phyloP scores from a whole-genome alignment of 2,329 filamentous ascomycete species.

The Orbilia quercus region DNA sequence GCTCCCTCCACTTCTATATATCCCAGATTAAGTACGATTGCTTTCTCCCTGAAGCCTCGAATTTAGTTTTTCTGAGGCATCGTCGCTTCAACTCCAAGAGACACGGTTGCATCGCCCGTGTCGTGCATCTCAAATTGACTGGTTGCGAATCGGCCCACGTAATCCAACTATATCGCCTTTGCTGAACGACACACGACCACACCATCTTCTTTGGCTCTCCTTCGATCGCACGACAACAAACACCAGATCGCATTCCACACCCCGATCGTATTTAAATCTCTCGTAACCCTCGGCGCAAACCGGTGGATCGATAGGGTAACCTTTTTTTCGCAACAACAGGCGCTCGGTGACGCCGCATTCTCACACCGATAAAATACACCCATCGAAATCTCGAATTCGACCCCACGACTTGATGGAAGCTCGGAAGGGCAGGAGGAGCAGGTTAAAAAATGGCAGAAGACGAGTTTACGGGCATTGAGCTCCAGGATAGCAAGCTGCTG shows the following conservation, averaged over 20 bases:
- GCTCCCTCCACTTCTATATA: background rate
- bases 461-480: conserved; percentile 39
- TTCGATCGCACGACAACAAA: conserved; percentile 10
- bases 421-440: conserved; percentile 35
- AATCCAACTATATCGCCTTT: conserved; percentile 31
- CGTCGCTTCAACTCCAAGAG: background rate
- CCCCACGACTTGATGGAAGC: conserved; percentile 48
- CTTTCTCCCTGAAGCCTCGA: background rate
- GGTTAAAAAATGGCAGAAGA: conserved; percentile 48
- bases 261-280: background rate
- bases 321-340: conserved; percentile 15
- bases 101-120: background rate
- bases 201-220: background rate
- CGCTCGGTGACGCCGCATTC: conserved; percentile 1
- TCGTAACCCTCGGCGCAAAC: background rate
- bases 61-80: background rate
- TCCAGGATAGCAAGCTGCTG: conserved; percentile 44
- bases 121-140: background rate
- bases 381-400: background rate
- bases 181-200: conserved; percentile 44
- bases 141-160: conserved; percentile 46
- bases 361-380: background rate
- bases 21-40: background rate
- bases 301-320: background rate
- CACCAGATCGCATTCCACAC: background rate